Evolutionary conservation across 495 filamentous ascomycete species (phyloP).

Genomic region (Rusavskia elegans): DNA sequence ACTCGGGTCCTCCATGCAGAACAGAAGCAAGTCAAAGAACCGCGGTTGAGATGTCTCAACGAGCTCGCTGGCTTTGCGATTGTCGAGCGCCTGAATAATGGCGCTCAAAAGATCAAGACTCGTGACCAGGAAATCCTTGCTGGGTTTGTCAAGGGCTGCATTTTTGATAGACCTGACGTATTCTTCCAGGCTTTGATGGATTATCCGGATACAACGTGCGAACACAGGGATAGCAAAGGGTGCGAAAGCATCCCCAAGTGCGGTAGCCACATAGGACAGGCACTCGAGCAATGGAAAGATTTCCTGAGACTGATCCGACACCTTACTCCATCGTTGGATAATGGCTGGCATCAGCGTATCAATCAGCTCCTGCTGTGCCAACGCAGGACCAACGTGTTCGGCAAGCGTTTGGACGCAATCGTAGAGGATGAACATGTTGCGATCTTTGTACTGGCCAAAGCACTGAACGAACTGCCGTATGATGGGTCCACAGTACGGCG

Average conservation of each 20-base stretch:
- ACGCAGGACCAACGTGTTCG: slow-evolving; percentile 68
- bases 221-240: slow-evolving; percentile 77
- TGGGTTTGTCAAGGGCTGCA: slow-evolving; percentile 57
- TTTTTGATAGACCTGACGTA: slow-evolving; percentile 48
- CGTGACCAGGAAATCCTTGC: slow-evolving; percentile 95
- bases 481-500: slow-evolving; percentile 78
- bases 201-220: slow-evolving; percentile 70
- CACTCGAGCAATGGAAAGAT: slow-evolving; percentile 91
- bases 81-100: slow-evolving; percentile 81
- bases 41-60: slow-evolving; percentile 57
- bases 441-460: slow-evolving; percentile 90
- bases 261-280: slow-evolving; percentile 82
- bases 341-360: slow-evolving; percentile 88
- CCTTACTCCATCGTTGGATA: slow-evolving; percentile 74
- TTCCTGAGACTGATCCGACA: slow-evolving; percentile 80
- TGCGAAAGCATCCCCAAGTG: slow-evolving; percentile 66
- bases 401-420: slow-evolving; percentile 97
- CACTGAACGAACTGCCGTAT: slow-evolving; percentile 83
- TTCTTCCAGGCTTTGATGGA: slow-evolving; percentile 76
- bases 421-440: slow-evolving; percentile 97
- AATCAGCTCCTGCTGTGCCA: slow-evolving; percentile 63
- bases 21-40: slow-evolving; percentile 78
- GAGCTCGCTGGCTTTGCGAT: slow-evolving; percentile 55
- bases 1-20: slow-evolving; percentile 85
- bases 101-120: slow-evolving; percentile 89